Evolutionary conservation across 2,329 filamentous ascomycete species (phyloP), one percentile per base, ranked within the genome.

Genomic region (Chrysosporium keratinophilum): DNA sequence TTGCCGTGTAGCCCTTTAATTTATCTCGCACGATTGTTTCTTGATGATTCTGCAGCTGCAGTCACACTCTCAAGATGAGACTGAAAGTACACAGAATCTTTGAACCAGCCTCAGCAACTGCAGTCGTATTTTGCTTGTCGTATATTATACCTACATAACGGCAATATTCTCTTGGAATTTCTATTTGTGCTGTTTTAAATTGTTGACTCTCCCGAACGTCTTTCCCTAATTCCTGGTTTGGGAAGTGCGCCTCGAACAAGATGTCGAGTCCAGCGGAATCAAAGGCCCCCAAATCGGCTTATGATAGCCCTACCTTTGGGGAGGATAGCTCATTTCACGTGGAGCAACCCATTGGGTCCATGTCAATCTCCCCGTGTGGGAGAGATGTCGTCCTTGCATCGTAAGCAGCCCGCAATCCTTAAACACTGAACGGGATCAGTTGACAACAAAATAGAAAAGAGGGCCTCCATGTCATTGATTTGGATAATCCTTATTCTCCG

Each of bases 351-450:
- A 88, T 95, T 50, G 89, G 89, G 46, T 94, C 91, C 5, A 90
- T 91, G 62, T 91, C 88, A 56, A 95, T 96, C 69, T 94, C 90
- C 17, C 90, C 90, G 1, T 90, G 85, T 57, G 89, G 91, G 47
- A 81, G 91, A 62, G 91, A 96, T 72, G 82, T 96, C 54, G 90
- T 91, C 35, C 76, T 96, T 59, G 91, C 89, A 52, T 94, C 88
- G 77, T 78, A 68, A 62, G 74, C 34, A 20, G 6, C 28, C 6
- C 17, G 65, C 28, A 51, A 43, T 43, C 4, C 11, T 14, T 23
- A 31, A 10, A 42, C 15, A n/a, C 5, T 14, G n/a, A 6, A 17
- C 15, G 5, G 28, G 5, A 10, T 17, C 23, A 15, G 48, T 52
- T 63, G n/a, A 64, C 57, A 48, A 35, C 39, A 14, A 45, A 53